Evolutionary conservation across 495 filamentous ascomycete species (phyloP), one percentile per base, ranked within the genome.

Genomic region (Hyaloscypha bicolor): DNA sequence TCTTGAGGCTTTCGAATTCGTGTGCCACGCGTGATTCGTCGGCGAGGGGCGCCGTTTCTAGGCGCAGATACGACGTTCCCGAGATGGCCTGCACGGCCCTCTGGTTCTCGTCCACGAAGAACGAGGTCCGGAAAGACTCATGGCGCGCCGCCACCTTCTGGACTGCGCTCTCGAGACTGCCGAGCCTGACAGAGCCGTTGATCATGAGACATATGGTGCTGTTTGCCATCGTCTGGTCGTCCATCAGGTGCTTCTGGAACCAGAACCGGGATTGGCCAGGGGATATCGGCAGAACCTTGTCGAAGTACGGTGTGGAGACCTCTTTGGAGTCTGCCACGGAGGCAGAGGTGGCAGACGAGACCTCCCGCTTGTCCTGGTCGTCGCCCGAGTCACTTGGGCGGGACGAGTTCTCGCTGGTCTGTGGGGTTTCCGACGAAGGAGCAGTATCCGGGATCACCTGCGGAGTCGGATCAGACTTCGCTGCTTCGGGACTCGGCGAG

Each of bases 231-330:
- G 9, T 60, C 9, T 35, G 14, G 19, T 56, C 53, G 19, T 78
- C 65, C 4, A 82, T 33, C 0, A 76, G 64, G 2, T 68, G 71
- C 0, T 57, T 57, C 9, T 80, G 55, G 65, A 86, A 85, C 82
- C 82, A 85, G 64, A 86, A 79, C 1, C 82, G 73, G 0, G 79
- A 79, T 63, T 85, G 82, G 4, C 65, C 76, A 35, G 76, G 76
- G 3, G 78, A 79, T 69, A 80, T 79, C 45, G 11, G 39, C 37
- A 53, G 19, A n/a, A 53, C 51, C 51, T 53, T 53, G 51, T 53
- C 51, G 51, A 14, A 53, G 51, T n/a, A 6, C 9, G 22, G 51
- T 53, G 9, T 53, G 51, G 51, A 53, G 19, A 53, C 19, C 51
- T 53, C 51, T 11, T 53, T n/a, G 51, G 51, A 53, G 19, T n/a